Evolutionary conservation across 371 early-diverging fungal species (phyloP), one percentile per base, ranked within the genome.

Genomic region (Rhizopus microsporus): DNA sequence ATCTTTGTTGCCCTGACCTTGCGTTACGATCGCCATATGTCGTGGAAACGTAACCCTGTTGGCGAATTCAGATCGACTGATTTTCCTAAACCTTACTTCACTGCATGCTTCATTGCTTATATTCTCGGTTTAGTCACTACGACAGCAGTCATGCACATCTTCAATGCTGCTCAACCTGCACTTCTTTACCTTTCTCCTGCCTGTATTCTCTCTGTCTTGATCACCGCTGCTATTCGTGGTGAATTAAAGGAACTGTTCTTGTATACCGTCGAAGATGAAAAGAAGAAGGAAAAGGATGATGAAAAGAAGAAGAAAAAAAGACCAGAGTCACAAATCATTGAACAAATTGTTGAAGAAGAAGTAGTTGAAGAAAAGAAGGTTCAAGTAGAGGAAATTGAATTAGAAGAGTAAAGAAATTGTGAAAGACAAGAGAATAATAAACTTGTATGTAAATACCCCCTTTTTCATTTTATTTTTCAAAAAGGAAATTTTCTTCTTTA

Each of bases 131-230:
- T 98, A 51, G 83, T 84, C 7, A 90, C 93, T 4, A 97, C 99
- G 10, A 90, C 97, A 56, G 72, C 74, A 17, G 95, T 97, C 37
- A 95, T 97, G 95, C 95, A 97, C 65, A 81, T 88, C n/a, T 97
- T 95, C 82, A 84, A 95, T 70, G 93, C 96, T 5, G 99, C 97
- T 7, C 99, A 97, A 85, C 99, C 99, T 4, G 99, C 99, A 4
- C 78, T 98, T 3, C 81, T 98, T 37, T 98, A 98, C 59, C 87
- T 98, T 17, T 94, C 95, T 1, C 98, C 98, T 4, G 97, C 97
- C 4, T 97, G 98, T 65, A 93, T 92, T 59, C 59, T 96, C 35
- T 92, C 98, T 15, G 86, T 85, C 4, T 62, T 96, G 52, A 51
- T 89, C n/a, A 88, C 88, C 10, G 96, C 93, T 10, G 58, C 78